A percentile compares a stretch with the other conserved stretches of the same genome.
These are phyloP conservation scores for Stachybotrys elegans DNA, from an alignment of 2,329 filamentous ascomycete genomes.

Conservation along the genomic window DNA sequence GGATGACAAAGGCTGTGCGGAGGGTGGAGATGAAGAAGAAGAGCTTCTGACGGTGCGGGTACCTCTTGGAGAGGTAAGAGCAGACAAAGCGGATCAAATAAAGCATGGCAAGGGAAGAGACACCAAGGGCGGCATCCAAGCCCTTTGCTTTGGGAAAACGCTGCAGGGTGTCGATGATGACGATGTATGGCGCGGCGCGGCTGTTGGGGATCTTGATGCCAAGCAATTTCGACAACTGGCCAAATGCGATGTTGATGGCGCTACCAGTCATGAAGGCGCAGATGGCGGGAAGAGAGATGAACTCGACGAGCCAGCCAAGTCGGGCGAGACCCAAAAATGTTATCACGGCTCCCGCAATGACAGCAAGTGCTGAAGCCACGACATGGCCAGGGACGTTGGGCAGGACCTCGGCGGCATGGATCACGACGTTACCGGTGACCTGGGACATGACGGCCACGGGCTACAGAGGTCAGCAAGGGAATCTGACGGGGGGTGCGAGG, in stretches of 20 bases:
- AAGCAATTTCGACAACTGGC: constrained; percentile 46
- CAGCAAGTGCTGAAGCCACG: constrained; percentile 41
- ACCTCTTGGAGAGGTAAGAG: constrained; percentile 58
- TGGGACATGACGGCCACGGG: constrained; percentile 51
- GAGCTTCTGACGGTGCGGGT: constrained; percentile 60
- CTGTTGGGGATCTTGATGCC: constrained; percentile 47
- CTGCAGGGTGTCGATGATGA: constrained; percentile 48
- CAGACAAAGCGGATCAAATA: constrained; percentile 62
- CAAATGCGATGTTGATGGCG: constrained; percentile 43
- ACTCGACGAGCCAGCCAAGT: constrained; percentile 49
- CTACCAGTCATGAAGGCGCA: constrained; percentile 52
- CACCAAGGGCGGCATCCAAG: constrained; percentile 69
- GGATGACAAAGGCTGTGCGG: constrained; percentile 73
- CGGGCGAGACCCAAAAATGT: constrained; percentile 43
- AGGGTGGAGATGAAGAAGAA: constrained; percentile 78
- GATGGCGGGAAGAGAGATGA: constrained; percentile 48
- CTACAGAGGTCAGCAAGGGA: constrained; percentile 24
- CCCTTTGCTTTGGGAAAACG: constrained; percentile 38
- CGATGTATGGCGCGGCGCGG: constrained; percentile 39
- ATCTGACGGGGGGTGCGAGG: neutral
- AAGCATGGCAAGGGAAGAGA: constrained; percentile 63
- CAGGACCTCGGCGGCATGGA: constrained; percentile 28
- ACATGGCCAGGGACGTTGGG: constrained; percentile 35
- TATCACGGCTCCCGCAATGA: constrained; percentile 45
- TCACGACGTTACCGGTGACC: constrained; percentile 44